Evolutionary conservation across 768 basidiomycete genomes (phyloP).

Genomic region (Russula olivacea): DNA sequence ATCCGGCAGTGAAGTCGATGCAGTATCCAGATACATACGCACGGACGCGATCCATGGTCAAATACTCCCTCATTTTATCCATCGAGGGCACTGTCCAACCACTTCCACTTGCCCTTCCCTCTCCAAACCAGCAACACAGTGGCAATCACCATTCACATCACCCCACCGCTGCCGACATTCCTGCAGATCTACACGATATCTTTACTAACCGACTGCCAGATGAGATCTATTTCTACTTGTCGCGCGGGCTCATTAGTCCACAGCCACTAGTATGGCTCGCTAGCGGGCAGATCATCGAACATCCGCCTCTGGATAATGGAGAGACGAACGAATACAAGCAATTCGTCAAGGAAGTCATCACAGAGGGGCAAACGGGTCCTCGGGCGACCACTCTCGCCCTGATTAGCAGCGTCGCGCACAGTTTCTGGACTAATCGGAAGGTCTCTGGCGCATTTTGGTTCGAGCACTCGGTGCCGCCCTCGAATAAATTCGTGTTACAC

Average conservation of each 20-base stretch:
- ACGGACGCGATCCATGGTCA: slow-evolving; percentile 85
- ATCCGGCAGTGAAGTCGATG: slow-evolving; percentile 73
- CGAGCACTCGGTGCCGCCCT: slow-evolving; percentile 44
- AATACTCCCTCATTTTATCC: slow-evolving; percentile 83
- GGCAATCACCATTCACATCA: slow-evolving; percentile 57
- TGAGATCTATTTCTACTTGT: slow-evolving; percentile 94
- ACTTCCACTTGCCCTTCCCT: slow-evolving; percentile 62
- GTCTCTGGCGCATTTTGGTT: slow-evolving; percentile 77
- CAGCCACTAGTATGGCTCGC: slow-evolving; percentile 95
- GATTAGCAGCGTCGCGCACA: slow-evolving; percentile 71
- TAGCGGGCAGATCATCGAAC: slow-evolving; percentile 76
- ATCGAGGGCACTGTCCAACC: slow-evolving; percentile 81
- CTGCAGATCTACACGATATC: slow-evolving; percentile 86
- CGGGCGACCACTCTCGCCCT: slow-evolving; percentile 87
- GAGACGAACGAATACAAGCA: slow-evolving; percentile 92
- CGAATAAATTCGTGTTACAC: slow-evolving; percentile 59
- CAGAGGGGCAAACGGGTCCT: slow-evolving; percentile 90
- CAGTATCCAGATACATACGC: slow-evolving; percentile 84
- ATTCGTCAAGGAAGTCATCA: slow-evolving; percentile 94
- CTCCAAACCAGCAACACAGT: slow-evolving; percentile 43
- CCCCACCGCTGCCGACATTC: slow-evolving; percentile 82
- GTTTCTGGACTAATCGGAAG: slow-evolving; percentile 73
- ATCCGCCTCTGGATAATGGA: slow-evolving; percentile 87
- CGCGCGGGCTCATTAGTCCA: slow-evolving; percentile 82
- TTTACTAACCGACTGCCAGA: slow-evolving; percentile 94